Base-by-base conservation (phyloP, 2,329 filamentous ascomycete genomes). In the Xylaria sp. region DNA sequence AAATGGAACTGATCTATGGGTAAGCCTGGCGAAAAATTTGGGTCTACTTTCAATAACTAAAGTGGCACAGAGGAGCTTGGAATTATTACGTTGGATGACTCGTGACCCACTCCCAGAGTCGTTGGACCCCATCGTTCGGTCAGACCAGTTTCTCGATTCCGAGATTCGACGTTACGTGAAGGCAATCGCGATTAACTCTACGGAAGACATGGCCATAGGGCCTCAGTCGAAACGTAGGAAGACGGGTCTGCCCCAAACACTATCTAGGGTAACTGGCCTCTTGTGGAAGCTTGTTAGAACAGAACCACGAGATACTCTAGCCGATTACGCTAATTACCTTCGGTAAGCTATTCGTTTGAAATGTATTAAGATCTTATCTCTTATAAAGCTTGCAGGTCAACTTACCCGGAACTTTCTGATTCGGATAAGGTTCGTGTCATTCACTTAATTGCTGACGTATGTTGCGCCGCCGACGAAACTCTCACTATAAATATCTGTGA, bases 381-480 rank as follows among this genome's bases (percentile, higher is more conserved):
- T 68, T 55, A 67, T 74, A 81, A 82, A 65, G 65, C 75, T 66
- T 75, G 13, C 25, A 84, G 81, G 41, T 72, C 74, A 28, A 72
- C 75, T 25, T 89, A 89, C 73, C 73, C 81, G 13, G 75, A 78
- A 15, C 77, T 88, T 4, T 72, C 81, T 18, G 85, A 89, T 66
- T 67, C 79, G 8, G 80, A 84, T 28, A 85, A 87, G 74, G 87
- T 84, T 71, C 81, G 82, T 39, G 78, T 84, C 9, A 79, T 92
- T 46, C 80, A 87, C 43, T 76, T 85, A 12, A 75, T 93, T 15
- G 87, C 89, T 3, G 83, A 83, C 57, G 76, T 89, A 56, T 81
- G 86, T 20, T 92, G 90, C 76, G 85, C 85, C 18, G 80, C 82
- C 15, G 84, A 86, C 64, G 80, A 81, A 36, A 83, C 81, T 7